Base-by-base conservation (phyloP, 768 basidiomycete species). In the Tylopilus subfusipes region DNA sequence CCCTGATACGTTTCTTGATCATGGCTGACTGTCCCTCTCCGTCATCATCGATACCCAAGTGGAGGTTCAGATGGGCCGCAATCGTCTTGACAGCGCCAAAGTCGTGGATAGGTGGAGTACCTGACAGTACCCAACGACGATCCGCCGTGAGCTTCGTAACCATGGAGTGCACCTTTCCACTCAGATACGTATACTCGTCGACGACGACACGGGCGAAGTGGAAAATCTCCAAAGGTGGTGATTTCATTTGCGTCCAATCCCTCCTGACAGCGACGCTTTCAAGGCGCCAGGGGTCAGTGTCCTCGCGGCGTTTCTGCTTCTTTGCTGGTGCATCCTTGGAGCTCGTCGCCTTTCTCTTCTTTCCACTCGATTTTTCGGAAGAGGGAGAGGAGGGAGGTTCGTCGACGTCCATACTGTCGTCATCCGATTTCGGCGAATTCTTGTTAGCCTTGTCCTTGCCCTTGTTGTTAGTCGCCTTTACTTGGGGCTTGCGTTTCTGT, bases 101-200 rank as follows among this genome's bases (percentile, higher is more conserved):
- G 68, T 95, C 90, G 53, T 89, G 86, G 50, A 93, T 86, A 0
- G 94, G 94, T 9, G 95, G 95, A 22, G 95, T 98, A 13, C 95
- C 95, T 3, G 95, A 98, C n/a, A 98, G 78, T 7, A 98, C 91
- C 95, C 95, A 98, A 52, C 86, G 88, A 42, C 90, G 80, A 47
- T 87, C 84, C 0, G 90, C 86, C 12, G 83, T 82, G 21, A 95
- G 72, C 45, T 80, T 81, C 3, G 90, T 91, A 34, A 96, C 80
- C 62, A 93, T 77, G 3, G 90, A 78, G 57, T 90, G 87, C 8
- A 85, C 78, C 62, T 88, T 85, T 50, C 89, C 91, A 24, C 86
- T 84, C 22, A 95, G 78, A 64, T 98, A 97, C 1, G 93, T 95
- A 69, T 95, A 98, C 67, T 98, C 94, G 71, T 97, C 95, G 39